These are phyloP conservation scores for Acorus calamus DNA, from an alignment of 106 monocot genomes.

Conservation along the genomic window DNA sequence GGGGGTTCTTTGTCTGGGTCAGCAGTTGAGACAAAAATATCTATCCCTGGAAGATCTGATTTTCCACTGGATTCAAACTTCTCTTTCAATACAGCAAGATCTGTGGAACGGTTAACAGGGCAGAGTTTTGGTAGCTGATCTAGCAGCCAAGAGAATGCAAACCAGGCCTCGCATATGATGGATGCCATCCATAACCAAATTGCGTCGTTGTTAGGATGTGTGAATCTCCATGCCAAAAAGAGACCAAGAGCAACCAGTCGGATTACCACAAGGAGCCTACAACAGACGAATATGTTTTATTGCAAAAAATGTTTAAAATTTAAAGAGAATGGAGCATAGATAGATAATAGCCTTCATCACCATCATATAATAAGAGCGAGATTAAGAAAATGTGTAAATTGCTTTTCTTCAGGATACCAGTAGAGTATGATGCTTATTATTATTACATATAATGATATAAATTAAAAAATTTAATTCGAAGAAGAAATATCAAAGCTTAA, in stretches of 20 bases:
- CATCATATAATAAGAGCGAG: too few species aligned
- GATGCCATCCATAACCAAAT: conserved; percentile 92
- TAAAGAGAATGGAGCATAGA: too few species aligned
- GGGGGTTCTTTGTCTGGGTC: conserved; percentile 91
- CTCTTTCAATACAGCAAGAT: conserved; percentile 65
- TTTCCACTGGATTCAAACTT: conserved; percentile 81
- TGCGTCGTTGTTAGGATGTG: conserved; percentile 69
- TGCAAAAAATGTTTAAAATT: neutral
- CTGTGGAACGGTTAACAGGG: conserved; percentile 60
- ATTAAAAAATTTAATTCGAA: too few species aligned
- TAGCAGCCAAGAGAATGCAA: conserved; percentile 87
- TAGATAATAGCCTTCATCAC: too few species aligned
- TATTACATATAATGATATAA: too few species aligned
- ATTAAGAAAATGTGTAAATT: too few species aligned
- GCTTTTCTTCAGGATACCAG: too few species aligned
- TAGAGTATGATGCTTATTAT: too few species aligned
- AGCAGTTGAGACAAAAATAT: conserved; percentile 86
- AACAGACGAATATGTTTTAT: neutral
- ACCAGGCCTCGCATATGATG: conserved; percentile 82
- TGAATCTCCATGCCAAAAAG: conserved; percentile 73
- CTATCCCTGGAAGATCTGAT: conserved; percentile 83
- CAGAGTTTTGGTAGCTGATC: conserved; percentile 79
- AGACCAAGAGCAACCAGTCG: conserved; percentile 56
- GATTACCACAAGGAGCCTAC: conserved; percentile 53
- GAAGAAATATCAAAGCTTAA: too few species aligned